Evolutionary conservation across 768 basidiomycete genomes (phyloP), one percentile per base, ranked within the genome.

Genomic region (Bullera alba): DNA sequence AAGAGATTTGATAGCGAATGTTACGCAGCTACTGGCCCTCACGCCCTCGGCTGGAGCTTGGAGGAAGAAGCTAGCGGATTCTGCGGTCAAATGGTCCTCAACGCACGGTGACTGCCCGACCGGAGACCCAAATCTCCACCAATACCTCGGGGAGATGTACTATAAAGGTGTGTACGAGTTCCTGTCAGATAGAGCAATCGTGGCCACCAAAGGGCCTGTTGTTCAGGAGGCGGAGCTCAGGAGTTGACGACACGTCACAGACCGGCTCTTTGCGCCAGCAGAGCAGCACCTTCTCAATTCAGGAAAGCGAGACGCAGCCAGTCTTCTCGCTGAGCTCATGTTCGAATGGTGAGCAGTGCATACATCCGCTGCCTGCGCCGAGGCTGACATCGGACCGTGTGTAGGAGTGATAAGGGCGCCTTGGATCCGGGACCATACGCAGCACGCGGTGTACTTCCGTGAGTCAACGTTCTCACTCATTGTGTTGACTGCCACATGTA

Each of bases 21-120:
- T 96, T 58, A 93, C 88, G 27, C 92, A 97, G 69, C 78, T 97
- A 38, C 86, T 96, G 63, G 90, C 89, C 7, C 76, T 96, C 48
- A 81, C 83, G 44, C 88, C 89, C 3, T 63, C 86, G 0, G 74
- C 77, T 14, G 91, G 88, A 12, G 67, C 83, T 27, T 99, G 93
- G 95, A 77, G 92, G 52, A 92, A 90, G 76, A 89, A 86, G 0
- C 74, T 91, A 44, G 85, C 89, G 30, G 87, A 91, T 63, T 84
- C 81, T 67, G 76, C 87, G 12, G 77, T 96, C 67, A 79, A 83
- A 37, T 99, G 93, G 92, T 83, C 87, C 38, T 79, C 83, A 12
- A 86, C 84, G 67, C 78, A 80, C 58, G 83, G 86, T 5, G 64
- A 78, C n/a, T 83, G 80, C 70, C 87, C 91, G 7, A 81, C 83